A percentile compares a stretch with the other conserved stretches of the same genome.
These are phyloP conservation scores for Coemansia nantahalensis DNA, from an alignment of 192 early-diverging fungal genomes.

Conservation along the genomic window DNA sequence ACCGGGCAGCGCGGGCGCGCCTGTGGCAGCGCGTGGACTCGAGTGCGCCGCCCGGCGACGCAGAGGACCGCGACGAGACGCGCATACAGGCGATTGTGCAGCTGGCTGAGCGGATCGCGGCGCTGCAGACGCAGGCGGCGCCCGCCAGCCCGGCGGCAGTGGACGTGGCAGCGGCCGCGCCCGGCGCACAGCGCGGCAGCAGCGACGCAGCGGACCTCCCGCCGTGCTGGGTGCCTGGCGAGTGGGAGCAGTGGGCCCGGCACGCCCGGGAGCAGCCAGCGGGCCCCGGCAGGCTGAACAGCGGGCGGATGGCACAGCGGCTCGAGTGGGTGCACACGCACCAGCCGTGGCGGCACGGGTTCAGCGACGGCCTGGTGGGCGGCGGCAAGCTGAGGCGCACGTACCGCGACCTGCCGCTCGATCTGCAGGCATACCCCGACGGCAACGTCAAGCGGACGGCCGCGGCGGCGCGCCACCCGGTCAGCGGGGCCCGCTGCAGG, in stretches of 20 bases:
- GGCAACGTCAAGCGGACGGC: conserved; percentile 44
- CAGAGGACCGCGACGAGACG: conserved; percentile 11
- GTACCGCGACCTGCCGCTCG: conserved; percentile 16
- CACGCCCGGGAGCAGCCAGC: not conserved
- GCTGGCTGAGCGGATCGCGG: conserved; percentile 14
- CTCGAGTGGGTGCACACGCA: conserved; percentile 35
- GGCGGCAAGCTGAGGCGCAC: conserved; percentile 38
- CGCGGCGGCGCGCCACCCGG: no score
- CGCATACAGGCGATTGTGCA: conserved; percentile 21
- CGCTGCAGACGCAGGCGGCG: not conserved
- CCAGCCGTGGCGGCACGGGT: conserved; percentile 34
- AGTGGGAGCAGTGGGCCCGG: conserved; percentile 38
- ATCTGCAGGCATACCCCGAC: conserved; percentile 36
- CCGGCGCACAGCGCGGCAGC: not conserved
- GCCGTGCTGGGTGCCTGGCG: conserved; percentile 14
- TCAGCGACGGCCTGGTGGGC: conserved; percentile 11
- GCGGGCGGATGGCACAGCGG: conserved; percentile 11
- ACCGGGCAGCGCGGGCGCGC: conserved; percentile 7
- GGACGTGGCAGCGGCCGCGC: no score
- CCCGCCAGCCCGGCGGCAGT: not conserved
- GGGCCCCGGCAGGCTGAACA: not conserved
- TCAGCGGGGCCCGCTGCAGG: not conserved
- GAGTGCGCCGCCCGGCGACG: not conserved
- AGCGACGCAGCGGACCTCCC: not conserved
- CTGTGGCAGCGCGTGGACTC: conserved; percentile 23